Evolutionary conservation across 2,329 filamentous ascomycete species (phyloP).

Genomic region (Epichloe typhina): DNA sequence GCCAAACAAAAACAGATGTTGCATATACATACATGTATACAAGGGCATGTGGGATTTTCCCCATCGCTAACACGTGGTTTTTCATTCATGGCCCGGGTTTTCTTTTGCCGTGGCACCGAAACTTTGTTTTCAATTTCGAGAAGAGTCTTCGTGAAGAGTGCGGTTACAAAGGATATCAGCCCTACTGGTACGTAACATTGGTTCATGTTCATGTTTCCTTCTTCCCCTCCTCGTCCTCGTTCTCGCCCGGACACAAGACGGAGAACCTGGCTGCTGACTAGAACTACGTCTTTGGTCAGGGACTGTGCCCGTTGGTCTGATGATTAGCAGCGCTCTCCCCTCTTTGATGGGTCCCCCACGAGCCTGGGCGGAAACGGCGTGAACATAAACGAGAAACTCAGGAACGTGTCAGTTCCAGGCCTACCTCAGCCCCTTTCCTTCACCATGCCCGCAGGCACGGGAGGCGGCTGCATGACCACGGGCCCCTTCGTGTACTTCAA

Average conservation of each 20-base stretch:
- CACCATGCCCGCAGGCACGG: not conserved
- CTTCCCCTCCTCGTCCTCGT: not conserved
- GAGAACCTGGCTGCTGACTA: no score
- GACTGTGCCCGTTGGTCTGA: conserved; percentile 2
- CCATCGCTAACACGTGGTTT: no score
- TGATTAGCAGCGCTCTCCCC: conserved; percentile 1
- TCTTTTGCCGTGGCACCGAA: conserved; percentile 24
- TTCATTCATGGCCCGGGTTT: not conserved
- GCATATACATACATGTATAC: no score
- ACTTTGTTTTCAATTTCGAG: conserved; percentile 25
- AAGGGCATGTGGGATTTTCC: no score
- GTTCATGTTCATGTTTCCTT: no score
- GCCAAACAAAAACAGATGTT: no score
- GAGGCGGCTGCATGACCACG: conserved; percentile 4
- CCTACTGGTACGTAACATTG: conserved; percentile 2
- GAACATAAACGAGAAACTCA: not conserved
- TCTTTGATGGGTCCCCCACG: conserved; percentile 3
- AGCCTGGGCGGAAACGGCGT: conserved; percentile 3
- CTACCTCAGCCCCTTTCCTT: not conserved
- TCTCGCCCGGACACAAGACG: no score
- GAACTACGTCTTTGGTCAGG: not conserved
- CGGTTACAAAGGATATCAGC: conserved; percentile 17
- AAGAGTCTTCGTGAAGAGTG: conserved; percentile 27
- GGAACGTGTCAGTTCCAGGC: not conserved
- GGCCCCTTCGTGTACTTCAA: conserved; percentile 1